A percentile compares a stretch with the other conserved stretches of the same genome.
phyloP scores from a whole-genome alignment of 768 basidiomycete genomes.

The Hypholoma sublateritium region DNA sequence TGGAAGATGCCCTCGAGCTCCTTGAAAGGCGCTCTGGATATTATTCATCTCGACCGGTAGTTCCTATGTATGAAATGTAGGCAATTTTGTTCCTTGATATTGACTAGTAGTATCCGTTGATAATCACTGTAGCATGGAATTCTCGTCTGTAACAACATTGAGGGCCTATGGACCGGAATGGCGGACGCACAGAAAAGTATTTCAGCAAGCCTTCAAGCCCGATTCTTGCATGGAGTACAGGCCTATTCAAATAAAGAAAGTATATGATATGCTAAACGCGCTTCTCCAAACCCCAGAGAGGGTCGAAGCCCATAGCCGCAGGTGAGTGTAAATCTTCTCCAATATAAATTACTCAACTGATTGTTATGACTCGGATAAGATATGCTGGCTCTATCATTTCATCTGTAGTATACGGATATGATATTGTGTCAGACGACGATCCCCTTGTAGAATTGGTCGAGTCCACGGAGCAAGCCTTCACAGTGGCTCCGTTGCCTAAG shows the following conservation, averaged over 20 bases:
- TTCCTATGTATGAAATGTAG: conserved; percentile 1
- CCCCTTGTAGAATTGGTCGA: conserved; percentile 24
- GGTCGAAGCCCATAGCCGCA: conserved; percentile 5
- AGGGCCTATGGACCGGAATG: background rate
- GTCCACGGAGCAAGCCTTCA: conserved; percentile 22
- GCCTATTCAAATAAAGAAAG: conserved; percentile 22
- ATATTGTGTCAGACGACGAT: conserved; percentile 13
- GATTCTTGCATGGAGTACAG: background rate
- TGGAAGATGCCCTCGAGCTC: conserved; percentile 2
- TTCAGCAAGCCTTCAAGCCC: background rate
- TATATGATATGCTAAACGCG: conserved; percentile 15
- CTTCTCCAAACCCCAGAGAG: conserved; percentile 11
- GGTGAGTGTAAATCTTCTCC: conserved; percentile 2
- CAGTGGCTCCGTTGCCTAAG: conserved; percentile 7
- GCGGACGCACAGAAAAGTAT: background rate
- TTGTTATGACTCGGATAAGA: background rate
- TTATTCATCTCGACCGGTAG: conserved; percentile 1
- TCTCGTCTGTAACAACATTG: background rate
- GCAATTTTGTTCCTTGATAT: background rate
- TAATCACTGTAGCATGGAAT: background rate
- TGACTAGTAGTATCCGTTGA: background rate
- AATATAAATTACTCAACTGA: background rate
- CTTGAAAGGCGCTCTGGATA: background rate
- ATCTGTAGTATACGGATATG: conserved; percentile 19
- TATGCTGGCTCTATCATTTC: conserved; percentile 11